These are phyloP conservation scores for Saccharomyces pastorianus DNA, from an alignment of 1,139 yeast genomes.

Conservation along the genomic window DNA sequence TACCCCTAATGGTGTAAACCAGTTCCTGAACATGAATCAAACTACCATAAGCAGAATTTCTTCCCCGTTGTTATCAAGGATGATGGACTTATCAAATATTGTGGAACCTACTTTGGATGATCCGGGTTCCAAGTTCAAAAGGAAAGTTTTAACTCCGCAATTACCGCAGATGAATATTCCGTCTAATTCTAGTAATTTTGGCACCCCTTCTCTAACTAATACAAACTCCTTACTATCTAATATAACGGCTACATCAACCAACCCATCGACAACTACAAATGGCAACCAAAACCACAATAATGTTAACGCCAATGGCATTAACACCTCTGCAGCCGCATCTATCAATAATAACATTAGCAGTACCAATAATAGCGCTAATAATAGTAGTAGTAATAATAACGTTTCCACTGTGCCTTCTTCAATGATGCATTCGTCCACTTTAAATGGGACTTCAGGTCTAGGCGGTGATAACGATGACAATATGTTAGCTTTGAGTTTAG, in stretches of 20 bases:
- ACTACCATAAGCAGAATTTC: constrained; percentile 20
- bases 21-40: constrained; percentile 17
- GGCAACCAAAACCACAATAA: background rate
- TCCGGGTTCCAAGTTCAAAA: constrained; percentile 19
- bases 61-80: constrained; percentile 20
- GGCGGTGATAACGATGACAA: constrained; percentile 21
- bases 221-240: background rate
- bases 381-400: constrained; percentile 6
- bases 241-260: background rate
- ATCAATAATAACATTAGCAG: background rate
- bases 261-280: background rate
- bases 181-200: constrained; percentile 3
- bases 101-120: constrained; percentile 24
- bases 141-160: constrained; percentile 11
- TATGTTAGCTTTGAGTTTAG: constrained; percentile 22
- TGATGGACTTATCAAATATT: constrained; percentile 24
- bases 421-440: constrained; percentile 8
- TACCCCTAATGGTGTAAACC: constrained; percentile 6
- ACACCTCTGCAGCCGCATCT: background rate
- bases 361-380: constrained; percentile 1
- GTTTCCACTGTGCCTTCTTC: constrained; percentile 7
- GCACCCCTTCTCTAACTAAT: background rate
- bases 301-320: background rate
- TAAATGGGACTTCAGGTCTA: constrained; percentile 12
- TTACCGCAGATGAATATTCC: constrained; percentile 1